Evolutionary conservation across 768 basidiomycete species (phyloP).

Genomic region (Lyophyllum semitale): DNA sequence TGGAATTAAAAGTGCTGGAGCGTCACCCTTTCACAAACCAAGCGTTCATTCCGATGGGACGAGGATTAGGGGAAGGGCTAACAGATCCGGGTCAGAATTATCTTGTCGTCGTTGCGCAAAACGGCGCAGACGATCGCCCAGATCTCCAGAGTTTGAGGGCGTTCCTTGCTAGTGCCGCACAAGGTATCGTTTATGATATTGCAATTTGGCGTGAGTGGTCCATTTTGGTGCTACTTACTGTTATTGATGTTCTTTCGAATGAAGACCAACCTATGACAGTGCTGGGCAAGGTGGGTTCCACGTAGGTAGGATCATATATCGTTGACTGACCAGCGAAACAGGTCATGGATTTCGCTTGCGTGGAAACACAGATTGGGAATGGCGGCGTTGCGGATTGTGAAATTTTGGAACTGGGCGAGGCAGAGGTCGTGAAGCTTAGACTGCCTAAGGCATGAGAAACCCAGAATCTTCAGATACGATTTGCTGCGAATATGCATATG

Average conservation of each 20-base stretch:
- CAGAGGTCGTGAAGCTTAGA: slow-evolving; percentile 33
- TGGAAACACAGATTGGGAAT: slow-evolving; percentile 92
- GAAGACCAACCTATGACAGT: slow-evolving; percentile 93
- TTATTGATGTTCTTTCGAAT: slow-evolving; percentile 11
- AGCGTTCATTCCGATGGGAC: slow-evolving; percentile 92
- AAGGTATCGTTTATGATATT: slow-evolving; percentile 84
- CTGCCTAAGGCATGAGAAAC: slow-evolving; percentile 19
- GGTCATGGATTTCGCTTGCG: slow-evolving; percentile 81
- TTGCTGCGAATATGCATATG: background rate
- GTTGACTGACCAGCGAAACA: slow-evolving; percentile 26
- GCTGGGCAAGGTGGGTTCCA: slow-evolving; percentile 58
- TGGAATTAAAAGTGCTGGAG: slow-evolving; percentile 76
- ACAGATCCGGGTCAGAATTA: slow-evolving; percentile 57
- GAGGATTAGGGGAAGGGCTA: slow-evolving; percentile 49
- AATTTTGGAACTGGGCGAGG: slow-evolving; percentile 54
- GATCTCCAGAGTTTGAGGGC: slow-evolving; percentile 75
- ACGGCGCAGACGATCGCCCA: slow-evolving; percentile 75
- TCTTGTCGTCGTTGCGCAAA: slow-evolving; percentile 85
- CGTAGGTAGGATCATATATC: slow-evolving; percentile 1
- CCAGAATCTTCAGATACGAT: background rate
- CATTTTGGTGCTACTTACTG: background rate
- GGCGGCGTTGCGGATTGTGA: slow-evolving; percentile 84
- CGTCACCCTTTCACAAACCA: slow-evolving; percentile 90
- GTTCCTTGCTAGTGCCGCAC: slow-evolving; percentile 77
- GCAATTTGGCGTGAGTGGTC: slow-evolving; percentile 86